phyloP scores from a whole-genome alignment of 1,139 yeast genomes.

The Taiozyma sp. region DNA sequence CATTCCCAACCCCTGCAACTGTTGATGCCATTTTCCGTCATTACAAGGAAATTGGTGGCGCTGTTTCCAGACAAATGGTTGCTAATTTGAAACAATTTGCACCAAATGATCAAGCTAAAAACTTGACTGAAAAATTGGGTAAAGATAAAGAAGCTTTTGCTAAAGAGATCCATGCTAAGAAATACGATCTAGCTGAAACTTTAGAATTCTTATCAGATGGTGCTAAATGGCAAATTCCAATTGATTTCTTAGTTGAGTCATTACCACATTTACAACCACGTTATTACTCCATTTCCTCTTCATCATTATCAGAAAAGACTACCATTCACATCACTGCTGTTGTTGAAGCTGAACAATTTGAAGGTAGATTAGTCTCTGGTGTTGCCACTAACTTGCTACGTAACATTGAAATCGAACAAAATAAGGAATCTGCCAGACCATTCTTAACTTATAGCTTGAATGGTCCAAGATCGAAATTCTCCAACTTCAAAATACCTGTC shows the following conservation, averaged over 20 bases:
- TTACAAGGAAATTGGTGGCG: conserved; percentile 87
- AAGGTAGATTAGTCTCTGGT: conserved; percentile 40
- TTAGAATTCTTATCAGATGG: conserved; percentile 58
- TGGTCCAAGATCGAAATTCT: conserved; percentile 74
- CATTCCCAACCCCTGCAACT: conserved; percentile 90
- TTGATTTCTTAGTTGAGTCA: conserved; percentile 77
- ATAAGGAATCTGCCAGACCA: conserved; percentile 39
- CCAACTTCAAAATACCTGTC: conserved; percentile 64
- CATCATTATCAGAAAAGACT: conserved; percentile 72
- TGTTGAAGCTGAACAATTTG: conserved; percentile 48
- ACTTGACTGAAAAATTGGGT: conserved; percentile 48
- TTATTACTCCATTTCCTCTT: conserved; percentile 93
- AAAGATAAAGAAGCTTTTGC: conserved; percentile 68
- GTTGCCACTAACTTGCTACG: conserved; percentile 87
- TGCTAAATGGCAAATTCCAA: conserved; percentile 74
- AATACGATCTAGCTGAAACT: conserved; percentile 73
- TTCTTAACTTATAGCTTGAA: conserved; percentile 59
- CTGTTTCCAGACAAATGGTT: conserved; percentile 85
- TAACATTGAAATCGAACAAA: conserved; percentile 61
- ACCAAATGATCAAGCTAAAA: conserved; percentile 58
- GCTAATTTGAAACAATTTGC: conserved; percentile 79
- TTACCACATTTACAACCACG: conserved; percentile 86
- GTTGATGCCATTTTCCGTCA: conserved; percentile 82
- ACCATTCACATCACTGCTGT: conserved; percentile 84
- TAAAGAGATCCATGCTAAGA: conserved; percentile 49